Conservation (phyloP, 2,329 filamentous ascomycete species). For the Aureobasidium sp. region DNA sequence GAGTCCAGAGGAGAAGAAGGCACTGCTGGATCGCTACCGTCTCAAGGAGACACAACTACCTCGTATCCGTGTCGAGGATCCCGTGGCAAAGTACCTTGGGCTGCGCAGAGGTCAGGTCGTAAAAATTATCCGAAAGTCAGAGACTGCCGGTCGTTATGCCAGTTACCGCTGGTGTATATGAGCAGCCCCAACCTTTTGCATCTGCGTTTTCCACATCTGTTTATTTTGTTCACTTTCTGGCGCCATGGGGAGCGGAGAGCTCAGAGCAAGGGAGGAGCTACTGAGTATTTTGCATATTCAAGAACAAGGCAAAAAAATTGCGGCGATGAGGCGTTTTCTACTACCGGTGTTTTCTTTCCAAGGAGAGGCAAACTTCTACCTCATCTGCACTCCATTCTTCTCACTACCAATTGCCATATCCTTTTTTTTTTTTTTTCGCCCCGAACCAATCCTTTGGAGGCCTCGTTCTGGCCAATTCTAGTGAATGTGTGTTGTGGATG, state of each 20-base stretch:
- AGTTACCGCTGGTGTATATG: constrained; percentile 69
- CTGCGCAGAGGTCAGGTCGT: constrained; percentile 88
- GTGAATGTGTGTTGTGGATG: too few species aligned
- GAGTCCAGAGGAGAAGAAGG: constrained; percentile 79
- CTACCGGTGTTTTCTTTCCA: too few species aligned
- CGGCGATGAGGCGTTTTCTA: too few species aligned
- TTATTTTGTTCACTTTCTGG: too few species aligned
- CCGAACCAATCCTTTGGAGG: too few species aligned
- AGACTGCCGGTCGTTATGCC: constrained; percentile 92
- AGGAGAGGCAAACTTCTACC: too few species aligned
- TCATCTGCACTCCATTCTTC: too few species aligned
- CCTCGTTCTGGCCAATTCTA: too few species aligned
- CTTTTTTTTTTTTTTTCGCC: too few species aligned
- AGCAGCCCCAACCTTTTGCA: neutral
- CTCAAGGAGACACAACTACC: constrained; percentile 97
- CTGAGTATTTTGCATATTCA: neutral
- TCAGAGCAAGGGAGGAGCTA: neutral
- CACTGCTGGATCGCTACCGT: constrained; percentile 78
- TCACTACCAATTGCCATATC: too few species aligned
- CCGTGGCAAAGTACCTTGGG: constrained; percentile 85
- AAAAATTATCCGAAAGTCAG: constrained; percentile 93
- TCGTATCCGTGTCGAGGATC: constrained; percentile 82
- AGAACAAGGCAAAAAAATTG: too few species aligned
- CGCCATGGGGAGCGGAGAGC: neutral
- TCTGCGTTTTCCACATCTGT: neutral